Base-by-base conservation (phyloP, 2,329 filamentous ascomycete genomes). In the Lomentospora prolificans region DNA sequence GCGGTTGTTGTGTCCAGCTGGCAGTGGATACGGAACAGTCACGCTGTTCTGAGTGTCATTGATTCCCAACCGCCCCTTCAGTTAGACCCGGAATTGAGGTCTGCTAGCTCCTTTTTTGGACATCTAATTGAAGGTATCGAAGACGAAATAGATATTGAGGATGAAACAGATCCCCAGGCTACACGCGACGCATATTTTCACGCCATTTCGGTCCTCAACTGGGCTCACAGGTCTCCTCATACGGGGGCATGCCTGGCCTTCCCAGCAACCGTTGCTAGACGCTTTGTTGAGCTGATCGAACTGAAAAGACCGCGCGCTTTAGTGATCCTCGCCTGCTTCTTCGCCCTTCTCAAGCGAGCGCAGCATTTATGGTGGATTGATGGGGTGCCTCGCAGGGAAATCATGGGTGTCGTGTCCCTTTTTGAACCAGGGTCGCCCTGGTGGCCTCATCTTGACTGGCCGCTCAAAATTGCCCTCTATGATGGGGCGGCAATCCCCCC, bases 311-410 rank as follows among this genome's bases (percentile, higher is more conserved):
- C 83, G 1, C 79, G 83, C 10, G 81, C 83, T 1, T 72, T 87
- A 27, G 77, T 79, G 30, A 81, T 86, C 33, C 74, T 86, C 1
- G 83, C 82, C 5, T 83, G 80, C 65, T 87, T 85, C 65, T 86
- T 86, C 62, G 83, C 81, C 27, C 70, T 86, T 36, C 71, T 87
- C 50, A 84, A 84, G 63, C 76, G 76, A 31, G 72, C 86, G 59
- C 79, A 85, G 58, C 67, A 73, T 14, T 71, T 83, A 14, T 89
- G 86, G 86, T 89, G 86, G 85, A 70, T 88, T 27, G 76, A 82
- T 19, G 83, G 85, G 39, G 84, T 86, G 62, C 79, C 84, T 6
- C 76, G 78, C 14, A 77, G 81, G 56, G 81, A 89, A 61, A 80
- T 89, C 14, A 78, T 81, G 64, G 83, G 84, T 19, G 75, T 87